Percentiles rank a stretch among this genome's conserved stretches.
These are phyloP conservation scores for Porphyra umbilicalis DNA, from an alignment of 31 red algal species.

Conservation along the genomic window DNA sequence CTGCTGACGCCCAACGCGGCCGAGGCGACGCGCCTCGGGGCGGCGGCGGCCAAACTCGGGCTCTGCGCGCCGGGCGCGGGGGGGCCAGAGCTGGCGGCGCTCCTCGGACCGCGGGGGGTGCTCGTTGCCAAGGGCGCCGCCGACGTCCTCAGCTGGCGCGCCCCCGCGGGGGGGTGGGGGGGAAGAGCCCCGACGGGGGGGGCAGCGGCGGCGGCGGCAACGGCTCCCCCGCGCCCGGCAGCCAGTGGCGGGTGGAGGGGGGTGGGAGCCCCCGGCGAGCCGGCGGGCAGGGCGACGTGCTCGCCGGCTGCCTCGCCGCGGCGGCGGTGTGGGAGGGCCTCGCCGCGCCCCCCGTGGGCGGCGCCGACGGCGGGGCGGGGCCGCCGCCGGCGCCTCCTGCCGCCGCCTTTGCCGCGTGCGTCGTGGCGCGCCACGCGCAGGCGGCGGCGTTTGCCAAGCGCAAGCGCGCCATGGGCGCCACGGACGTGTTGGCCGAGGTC, in stretches of 20 bases:
- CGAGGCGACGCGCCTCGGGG: slow-evolving; percentile 42
- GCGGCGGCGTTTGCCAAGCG: slow-evolving; percentile 20
- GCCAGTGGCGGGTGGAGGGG: neutral
- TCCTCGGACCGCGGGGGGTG: neutral
- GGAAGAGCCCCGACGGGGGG: neutral
- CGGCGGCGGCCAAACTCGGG: neutral
- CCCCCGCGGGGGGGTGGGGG: neutral
- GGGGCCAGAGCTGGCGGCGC: neutral
- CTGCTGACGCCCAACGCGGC: slow-evolving; percentile 71
- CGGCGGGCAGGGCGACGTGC: slow-evolving; percentile 88
- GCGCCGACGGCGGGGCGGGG: neutral
- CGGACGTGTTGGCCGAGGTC: slow-evolving; percentile 29
- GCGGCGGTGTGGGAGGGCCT: slow-evolving; percentile 36
- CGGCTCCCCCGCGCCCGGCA: too few relatives aligned
- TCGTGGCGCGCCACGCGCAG: slow-evolving; percentile 14
- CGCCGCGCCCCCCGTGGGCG: neutral
- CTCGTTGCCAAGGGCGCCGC: neutral
- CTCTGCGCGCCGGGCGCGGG: neutral
- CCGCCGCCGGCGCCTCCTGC: neutral
- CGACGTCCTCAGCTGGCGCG: neutral
- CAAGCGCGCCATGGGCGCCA: slow-evolving; percentile 23
- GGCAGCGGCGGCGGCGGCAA: neutral
- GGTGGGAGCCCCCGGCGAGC: slow-evolving; percentile 37
- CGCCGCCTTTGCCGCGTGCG: slow-evolving; percentile 23
- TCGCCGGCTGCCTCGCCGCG: slow-evolving; percentile 47